These are phyloP conservation scores for Hanseniaspora valbyensis DNA, from an alignment of 805 yeast genomes.

Conservation along the genomic window DNA sequence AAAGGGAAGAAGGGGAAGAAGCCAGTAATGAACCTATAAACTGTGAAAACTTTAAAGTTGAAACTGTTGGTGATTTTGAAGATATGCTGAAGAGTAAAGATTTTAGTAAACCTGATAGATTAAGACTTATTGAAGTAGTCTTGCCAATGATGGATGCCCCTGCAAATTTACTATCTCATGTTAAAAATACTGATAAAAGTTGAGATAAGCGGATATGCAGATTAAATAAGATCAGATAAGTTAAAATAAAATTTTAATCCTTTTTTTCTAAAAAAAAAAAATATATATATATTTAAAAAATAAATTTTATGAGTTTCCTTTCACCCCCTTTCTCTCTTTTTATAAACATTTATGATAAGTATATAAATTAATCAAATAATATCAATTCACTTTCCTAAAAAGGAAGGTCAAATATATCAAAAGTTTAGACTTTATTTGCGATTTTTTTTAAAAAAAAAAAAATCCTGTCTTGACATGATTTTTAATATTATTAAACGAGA, in stretches of 20 bases:
- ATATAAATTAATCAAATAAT: not conserved
- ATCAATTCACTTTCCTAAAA: not conserved
- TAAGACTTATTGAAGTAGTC: conserved; percentile 47
- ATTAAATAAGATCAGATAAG: too few relatives aligned
- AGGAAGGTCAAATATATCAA: not conserved
- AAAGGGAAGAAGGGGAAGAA: not conserved
- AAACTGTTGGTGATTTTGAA: conserved; percentile 41
- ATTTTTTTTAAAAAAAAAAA: too few relatives aligned
- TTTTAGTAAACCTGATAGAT: conserved; percentile 35
- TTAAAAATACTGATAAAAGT: not conserved
- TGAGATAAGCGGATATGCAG: too few relatives aligned
- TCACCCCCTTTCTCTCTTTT: too few relatives aligned
- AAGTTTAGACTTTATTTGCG: too few relatives aligned
- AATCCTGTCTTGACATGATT: too few relatives aligned
- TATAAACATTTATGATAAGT: too few relatives aligned
- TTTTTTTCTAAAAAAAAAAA: not conserved
- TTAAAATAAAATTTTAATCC: not conserved
- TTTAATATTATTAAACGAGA: too few relatives aligned
- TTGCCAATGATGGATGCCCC: conserved; percentile 55
- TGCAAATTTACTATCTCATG: conserved; percentile 13
- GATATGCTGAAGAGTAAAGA: conserved; percentile 32
- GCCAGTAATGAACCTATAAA: too few relatives aligned
- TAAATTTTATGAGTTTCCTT: too few relatives aligned
- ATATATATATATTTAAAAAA: too few relatives aligned
- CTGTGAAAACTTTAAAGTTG: conserved; percentile 35